phyloP scores from a whole-genome alignment of 805 yeast species.

The Ogataea angusta region DNA sequence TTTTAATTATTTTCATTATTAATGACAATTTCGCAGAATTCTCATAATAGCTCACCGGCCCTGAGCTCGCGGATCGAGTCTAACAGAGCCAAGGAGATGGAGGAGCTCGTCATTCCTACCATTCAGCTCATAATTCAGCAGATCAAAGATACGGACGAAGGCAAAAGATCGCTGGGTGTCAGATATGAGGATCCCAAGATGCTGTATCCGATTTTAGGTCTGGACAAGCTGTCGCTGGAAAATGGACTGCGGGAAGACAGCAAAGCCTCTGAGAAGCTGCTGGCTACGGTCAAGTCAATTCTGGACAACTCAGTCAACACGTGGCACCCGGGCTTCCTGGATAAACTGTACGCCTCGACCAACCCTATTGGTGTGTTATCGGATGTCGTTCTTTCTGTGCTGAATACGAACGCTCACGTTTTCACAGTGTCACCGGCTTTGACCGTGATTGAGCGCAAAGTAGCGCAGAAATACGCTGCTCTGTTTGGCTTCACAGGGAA shows the following conservation, averaged over 20 bases:
- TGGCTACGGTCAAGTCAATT: conserved; percentile 50
- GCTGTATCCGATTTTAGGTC: conserved; percentile 36
- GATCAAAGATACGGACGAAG: conserved; percentile 44
- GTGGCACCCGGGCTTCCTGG: conserved; percentile 85
- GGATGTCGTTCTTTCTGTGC: conserved; percentile 61
- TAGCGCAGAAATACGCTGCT: conserved; percentile 64
- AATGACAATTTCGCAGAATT: conserved; percentile 3
- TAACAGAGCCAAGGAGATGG: conserved; percentile 55
- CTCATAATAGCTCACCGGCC: background rate
- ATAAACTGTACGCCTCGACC: conserved; percentile 80
- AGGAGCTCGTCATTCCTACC: conserved; percentile 47
- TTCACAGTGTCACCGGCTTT: conserved; percentile 81
- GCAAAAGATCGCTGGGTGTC: conserved; percentile 48
- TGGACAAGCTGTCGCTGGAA: conserved; percentile 33
- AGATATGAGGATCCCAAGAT: conserved; percentile 46
- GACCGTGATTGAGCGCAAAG: conserved; percentile 68
- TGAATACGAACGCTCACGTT: conserved; percentile 84
- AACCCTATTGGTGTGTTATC: conserved; percentile 80
- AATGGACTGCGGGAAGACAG: conserved; percentile 17
- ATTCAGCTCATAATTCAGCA: conserved; percentile 51
- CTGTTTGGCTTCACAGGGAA: conserved; percentile 55
- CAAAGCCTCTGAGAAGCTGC: conserved; percentile 37
- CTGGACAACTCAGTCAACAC: conserved; percentile 71
- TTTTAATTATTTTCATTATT: conserved; percentile 1
- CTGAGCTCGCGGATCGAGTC: conserved; percentile 39